Conservation (phyloP, 345 rosid species). For the Erysimum cheiranthoides region DNA sequence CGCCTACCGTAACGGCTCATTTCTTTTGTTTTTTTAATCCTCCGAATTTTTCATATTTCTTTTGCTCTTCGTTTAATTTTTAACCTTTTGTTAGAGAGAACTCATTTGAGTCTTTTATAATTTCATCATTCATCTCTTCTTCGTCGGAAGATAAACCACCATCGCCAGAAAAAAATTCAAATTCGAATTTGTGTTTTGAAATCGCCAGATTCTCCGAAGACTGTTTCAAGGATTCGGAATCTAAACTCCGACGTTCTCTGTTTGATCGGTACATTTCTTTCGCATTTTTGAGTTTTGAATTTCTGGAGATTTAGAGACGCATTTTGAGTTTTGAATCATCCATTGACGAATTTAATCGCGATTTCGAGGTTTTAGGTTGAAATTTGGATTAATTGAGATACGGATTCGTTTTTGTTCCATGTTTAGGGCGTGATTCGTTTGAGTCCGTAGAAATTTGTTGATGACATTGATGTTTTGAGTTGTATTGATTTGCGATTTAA, state of each 20-base stretch:
- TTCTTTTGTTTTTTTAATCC: slow-evolving; percentile 15
- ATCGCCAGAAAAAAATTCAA: slow-evolving; percentile 8
- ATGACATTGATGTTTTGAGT: slow-evolving; percentile 21
- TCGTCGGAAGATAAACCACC: slow-evolving; percentile 9
- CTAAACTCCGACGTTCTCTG: slow-evolving; percentile 10
- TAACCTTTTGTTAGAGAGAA: slow-evolving; percentile 8
- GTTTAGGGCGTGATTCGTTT: slow-evolving; percentile 23
- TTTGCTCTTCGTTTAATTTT: slow-evolving; percentile 3
- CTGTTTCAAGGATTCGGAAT: slow-evolving; percentile 31
- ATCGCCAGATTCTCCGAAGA: slow-evolving; percentile 18
- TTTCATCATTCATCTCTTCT: background rate
- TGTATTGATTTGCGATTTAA: slow-evolving; percentile 10
- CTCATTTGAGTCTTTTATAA: slow-evolving; percentile 7
- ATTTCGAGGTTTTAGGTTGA: background rate
- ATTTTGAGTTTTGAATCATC: slow-evolving; percentile 6
- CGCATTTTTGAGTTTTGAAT: background rate
- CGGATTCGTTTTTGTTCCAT: slow-evolving; percentile 11
- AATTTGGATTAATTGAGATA: slow-evolving; percentile 4
- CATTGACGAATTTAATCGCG: slow-evolving; percentile 5
- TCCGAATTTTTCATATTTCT: slow-evolving; percentile 4
- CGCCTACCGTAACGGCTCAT: slow-evolving; percentile 48
- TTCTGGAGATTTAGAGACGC: slow-evolving; percentile 16
- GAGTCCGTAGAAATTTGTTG: background rate
- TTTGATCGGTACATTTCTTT: slow-evolving; percentile 29
- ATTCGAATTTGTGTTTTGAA: background rate